Conservation (phyloP, 371 early-diverging fungal genomes). For the Mortierella sp. region DNA sequence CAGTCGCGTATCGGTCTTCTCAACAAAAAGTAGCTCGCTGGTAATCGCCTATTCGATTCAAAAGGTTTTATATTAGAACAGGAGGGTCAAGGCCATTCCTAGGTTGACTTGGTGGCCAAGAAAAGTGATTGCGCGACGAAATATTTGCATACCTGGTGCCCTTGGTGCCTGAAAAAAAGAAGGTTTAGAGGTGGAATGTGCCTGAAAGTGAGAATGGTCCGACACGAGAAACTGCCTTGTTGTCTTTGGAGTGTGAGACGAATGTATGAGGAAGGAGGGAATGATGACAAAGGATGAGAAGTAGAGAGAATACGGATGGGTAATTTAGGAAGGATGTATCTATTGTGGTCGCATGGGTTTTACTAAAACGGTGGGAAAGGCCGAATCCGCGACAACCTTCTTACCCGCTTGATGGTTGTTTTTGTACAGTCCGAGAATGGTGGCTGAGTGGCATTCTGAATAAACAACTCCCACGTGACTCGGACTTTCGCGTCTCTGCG, state of each 20-base stretch:
- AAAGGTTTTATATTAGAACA: neutral
- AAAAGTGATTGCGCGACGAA: neutral
- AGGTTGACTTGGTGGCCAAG: neutral
- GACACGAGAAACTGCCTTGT: neutral
- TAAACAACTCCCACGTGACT: constrained; percentile 1
- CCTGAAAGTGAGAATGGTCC: neutral
- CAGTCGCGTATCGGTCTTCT: neutral
- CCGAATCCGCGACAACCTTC: constrained; percentile 1
- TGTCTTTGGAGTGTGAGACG: neutral
- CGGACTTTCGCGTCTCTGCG: neutral
- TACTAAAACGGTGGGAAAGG: neutral
- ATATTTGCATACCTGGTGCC: constrained; percentile 4
- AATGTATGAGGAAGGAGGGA: neutral
- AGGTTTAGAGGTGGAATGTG: neutral
- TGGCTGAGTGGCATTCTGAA: neutral
- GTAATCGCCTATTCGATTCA: neutral
- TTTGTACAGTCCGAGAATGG: constrained; percentile 8
- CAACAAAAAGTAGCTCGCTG: neutral
- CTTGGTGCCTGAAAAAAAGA: constrained; percentile 7
- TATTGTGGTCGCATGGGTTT: neutral
- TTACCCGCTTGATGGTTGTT: constrained; percentile 8
- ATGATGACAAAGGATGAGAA: neutral
- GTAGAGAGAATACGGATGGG: neutral
- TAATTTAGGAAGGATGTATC: neutral
- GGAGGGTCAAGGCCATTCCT: too few relatives aligned